These are phyloP conservation scores for Trametes maxima DNA, from an alignment of 768 basidiomycete species.

Conservation along the genomic window DNA sequence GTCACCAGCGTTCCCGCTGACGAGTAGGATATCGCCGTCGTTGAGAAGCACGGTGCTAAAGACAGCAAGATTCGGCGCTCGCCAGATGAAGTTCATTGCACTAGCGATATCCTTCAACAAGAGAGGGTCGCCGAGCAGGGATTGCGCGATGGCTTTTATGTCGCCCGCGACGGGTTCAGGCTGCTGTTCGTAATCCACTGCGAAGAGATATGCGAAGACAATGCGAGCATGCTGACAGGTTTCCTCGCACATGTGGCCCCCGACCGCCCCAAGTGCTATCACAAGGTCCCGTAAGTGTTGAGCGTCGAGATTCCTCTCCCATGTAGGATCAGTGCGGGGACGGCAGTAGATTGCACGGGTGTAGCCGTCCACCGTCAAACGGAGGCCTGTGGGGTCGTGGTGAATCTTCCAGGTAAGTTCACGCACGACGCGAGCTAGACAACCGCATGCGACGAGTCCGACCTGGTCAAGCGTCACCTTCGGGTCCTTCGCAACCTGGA, in stretches of 20 bases:
- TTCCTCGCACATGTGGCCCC: background rate
- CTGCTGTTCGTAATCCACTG: constrained; percentile 3
- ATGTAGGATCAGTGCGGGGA: background rate
- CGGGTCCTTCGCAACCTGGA: constrained; percentile 1
- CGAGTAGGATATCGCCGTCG: constrained; percentile 10
- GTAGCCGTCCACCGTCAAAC: background rate
- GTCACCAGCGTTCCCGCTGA: constrained; percentile 8
- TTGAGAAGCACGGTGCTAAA: constrained; percentile 4
- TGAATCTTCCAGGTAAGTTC: constrained; percentile 1
- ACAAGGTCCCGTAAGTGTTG: constrained; percentile 1
- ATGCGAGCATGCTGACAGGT: constrained; percentile 1
- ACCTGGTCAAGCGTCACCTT: background rate
- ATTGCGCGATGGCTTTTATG: background rate
- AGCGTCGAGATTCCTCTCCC: background rate
- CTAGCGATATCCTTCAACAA: constrained; percentile 2
- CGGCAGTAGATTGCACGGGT: background rate
- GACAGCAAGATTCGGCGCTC: background rate
- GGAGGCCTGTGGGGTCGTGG: background rate
- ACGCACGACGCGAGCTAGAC: background rate
- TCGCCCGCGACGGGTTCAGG: constrained; percentile 1
- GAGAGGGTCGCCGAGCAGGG: background rate
- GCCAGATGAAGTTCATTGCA: constrained; percentile 14
- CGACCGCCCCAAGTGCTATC: background rate
- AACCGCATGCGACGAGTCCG: constrained; percentile 6
- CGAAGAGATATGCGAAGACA: constrained; percentile 9